Conservation (phyloP, 768 basidiomycete genomes). For the Serendipita sp. region DNA sequence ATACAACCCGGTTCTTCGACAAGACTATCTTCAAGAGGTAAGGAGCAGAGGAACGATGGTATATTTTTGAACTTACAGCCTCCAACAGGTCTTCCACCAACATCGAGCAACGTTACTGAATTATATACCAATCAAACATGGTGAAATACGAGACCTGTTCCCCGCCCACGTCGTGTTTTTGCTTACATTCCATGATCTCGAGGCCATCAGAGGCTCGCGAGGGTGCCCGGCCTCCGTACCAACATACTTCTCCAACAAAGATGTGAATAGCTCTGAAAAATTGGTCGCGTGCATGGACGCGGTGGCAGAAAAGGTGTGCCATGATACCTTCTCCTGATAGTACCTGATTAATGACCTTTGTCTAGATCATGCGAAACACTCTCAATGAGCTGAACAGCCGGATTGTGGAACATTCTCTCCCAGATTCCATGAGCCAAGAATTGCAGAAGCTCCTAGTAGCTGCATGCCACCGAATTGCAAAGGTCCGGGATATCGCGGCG, state of each 20-base stretch:
- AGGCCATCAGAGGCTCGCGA: slow-evolving; percentile 65
- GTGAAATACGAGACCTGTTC: slow-evolving; percentile 58
- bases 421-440: slow-evolving; percentile 49
- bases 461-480: slow-evolving; percentile 68
- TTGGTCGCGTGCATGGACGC: slow-evolving; percentile 70
- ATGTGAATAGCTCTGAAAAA: slow-evolving; percentile 52
- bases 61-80: not conserved
- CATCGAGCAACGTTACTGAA: slow-evolving; percentile 50
- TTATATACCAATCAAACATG: slow-evolving; percentile 45
- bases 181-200: slow-evolving; percentile 73
- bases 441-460: slow-evolving; percentile 57
- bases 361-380: slow-evolving; percentile 64
- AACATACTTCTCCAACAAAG: slow-evolving; percentile 76
- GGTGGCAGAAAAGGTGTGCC: slow-evolving; percentile 62
- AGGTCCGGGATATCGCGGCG: slow-evolving; percentile 66
- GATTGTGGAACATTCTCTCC: slow-evolving; percentile 67
- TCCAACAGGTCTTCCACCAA: slow-evolving; percentile 44
- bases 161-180: slow-evolving; percentile 77
- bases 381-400: slow-evolving; percentile 53
- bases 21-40: slow-evolving; percentile 67
- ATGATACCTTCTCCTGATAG: not conserved
- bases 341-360: slow-evolving; percentile 2
- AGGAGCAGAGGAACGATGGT: slow-evolving; percentile 14
- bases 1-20: slow-evolving; percentile 79
- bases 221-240: slow-evolving; percentile 71